Evolutionary conservation across 2,329 filamentous ascomycete species (phyloP), one percentile per base, ranked within the genome.

Genomic region (Diaporthe capsici): DNA sequence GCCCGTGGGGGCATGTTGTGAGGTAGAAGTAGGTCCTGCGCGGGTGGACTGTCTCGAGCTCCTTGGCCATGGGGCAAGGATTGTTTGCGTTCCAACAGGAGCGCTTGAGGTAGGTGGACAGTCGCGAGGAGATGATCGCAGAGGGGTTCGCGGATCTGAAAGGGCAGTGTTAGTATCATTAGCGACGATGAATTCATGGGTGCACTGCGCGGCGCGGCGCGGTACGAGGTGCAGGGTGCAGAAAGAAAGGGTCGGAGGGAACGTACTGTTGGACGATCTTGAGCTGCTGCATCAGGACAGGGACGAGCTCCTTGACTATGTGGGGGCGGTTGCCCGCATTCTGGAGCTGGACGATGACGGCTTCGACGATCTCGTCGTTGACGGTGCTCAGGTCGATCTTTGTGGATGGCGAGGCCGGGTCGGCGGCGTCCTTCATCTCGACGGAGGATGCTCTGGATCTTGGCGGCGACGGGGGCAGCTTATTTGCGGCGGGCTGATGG

Each of bases 21-120:
- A 99, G 91, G 86, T 96, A 98, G 86, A 97, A 98, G 88, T 98
- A 98, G 63, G 97, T 96, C 84, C 97, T 95, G 82, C 96, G 94
- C 28, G 97, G 97, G 83, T 98, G 96, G 57, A 96, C 94, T 55
- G 94, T 93, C 83, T 98, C 95, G 73, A 98, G 91, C 85, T 98
- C 95, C 86, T 98, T 98, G 71, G 94, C 95, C 73, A 98, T 87
- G 4, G 97, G 96, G 84, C 97, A 98, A 72, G 94, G 95, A 70
- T 93, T 89, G 71, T 93, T 86, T 10, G 93, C 91, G 39, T 92
- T 94, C 96, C 94, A 95, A 79, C 91, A 94, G 73, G 94, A 86
- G 79, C 97, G 94, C 87, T 98, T 97, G 81, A 98, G 89, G 85
- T 97, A 99, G 47, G 94, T 92, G 55, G 95, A 93, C 71, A 99